Conservation (phyloP, 495 filamentous ascomycete genomes). For the Platismatia glauca region DNA sequence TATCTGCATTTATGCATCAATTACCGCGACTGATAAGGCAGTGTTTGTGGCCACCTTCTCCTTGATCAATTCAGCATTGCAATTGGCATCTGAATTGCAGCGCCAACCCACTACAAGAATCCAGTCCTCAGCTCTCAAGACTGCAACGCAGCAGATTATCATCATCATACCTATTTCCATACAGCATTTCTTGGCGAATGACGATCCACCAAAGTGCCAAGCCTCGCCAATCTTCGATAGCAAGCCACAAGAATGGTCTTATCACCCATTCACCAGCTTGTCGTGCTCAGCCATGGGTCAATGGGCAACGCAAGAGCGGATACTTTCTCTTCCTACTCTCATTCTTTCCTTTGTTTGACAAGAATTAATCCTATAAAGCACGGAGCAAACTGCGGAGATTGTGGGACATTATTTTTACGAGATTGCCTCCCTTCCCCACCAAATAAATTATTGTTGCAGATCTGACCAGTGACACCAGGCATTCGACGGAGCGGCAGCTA, state of each 20-base stretch:
- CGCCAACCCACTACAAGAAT: not conserved
- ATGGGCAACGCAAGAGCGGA: not conserved
- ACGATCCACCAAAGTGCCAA: not conserved
- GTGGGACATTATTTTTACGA: constrained; percentile 5
- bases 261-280: not conserved
- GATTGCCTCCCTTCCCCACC: constrained; percentile 7
- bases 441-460: constrained; percentile 6
- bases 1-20: constrained; percentile 1
- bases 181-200: not conserved
- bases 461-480: constrained; percentile 1
- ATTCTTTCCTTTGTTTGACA: not conserved
- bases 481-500: constrained; percentile 12
- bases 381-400: constrained; percentile 5
- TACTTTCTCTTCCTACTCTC: not conserved
- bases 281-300: not conserved
- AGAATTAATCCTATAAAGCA: not conserved
- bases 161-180: no score
- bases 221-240: not conserved
- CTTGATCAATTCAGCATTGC: not conserved
- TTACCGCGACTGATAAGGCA: not conserved
- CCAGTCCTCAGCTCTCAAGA: not conserved
- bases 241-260: no score
- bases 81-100: not conserved
- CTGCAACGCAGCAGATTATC: not conserved
- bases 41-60: not conserved